phyloP scores from a whole-genome alignment of 164 flowering plant genomes.

The Nymphaea thermarum region DNA sequence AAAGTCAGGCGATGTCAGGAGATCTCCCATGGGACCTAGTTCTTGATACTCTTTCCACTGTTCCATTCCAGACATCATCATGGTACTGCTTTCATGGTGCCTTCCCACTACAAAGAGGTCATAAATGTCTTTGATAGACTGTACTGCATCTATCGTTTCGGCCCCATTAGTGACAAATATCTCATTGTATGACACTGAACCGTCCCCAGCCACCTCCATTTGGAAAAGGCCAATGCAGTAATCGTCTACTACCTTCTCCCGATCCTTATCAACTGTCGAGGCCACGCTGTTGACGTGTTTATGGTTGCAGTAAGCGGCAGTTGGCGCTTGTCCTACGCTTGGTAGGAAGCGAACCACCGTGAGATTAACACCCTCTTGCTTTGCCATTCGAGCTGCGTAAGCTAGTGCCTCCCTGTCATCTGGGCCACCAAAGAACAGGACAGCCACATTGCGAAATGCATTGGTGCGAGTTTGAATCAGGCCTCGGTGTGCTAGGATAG shows the following conservation, averaged over 20 bases:
- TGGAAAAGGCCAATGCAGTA: background rate
- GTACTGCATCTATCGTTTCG: slow-evolving; percentile 1
- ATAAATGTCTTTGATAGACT: background rate
- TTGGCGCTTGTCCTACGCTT: background rate
- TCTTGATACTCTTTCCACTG: slow-evolving; percentile 5
- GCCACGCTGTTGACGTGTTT: background rate
- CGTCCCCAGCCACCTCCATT: background rate
- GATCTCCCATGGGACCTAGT: slow-evolving; percentile 5
- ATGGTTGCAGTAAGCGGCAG: too few relatives aligned
- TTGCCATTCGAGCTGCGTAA: background rate
- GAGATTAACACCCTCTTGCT: background rate
- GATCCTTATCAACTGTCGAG: background rate
- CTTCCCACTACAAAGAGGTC: slow-evolving; percentile 1
- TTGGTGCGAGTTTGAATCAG: background rate
- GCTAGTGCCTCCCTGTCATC: slow-evolving; percentile 5
- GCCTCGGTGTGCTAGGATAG: background rate
- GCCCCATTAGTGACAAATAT: slow-evolving; percentile 1
- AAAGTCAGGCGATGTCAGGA: slow-evolving; percentile 5
- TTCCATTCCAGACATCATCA: background rate
- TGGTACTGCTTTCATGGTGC: background rate
- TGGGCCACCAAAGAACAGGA: slow-evolving; percentile 4
- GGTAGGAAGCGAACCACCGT: slow-evolving; percentile 1
- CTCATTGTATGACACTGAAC: background rate
- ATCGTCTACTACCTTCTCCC: background rate
- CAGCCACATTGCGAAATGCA: background rate